These are phyloP conservation scores for Blastomyces emzantsi DNA, from an alignment of 2,329 filamentous ascomycete genomes.

Conservation along the genomic window DNA sequence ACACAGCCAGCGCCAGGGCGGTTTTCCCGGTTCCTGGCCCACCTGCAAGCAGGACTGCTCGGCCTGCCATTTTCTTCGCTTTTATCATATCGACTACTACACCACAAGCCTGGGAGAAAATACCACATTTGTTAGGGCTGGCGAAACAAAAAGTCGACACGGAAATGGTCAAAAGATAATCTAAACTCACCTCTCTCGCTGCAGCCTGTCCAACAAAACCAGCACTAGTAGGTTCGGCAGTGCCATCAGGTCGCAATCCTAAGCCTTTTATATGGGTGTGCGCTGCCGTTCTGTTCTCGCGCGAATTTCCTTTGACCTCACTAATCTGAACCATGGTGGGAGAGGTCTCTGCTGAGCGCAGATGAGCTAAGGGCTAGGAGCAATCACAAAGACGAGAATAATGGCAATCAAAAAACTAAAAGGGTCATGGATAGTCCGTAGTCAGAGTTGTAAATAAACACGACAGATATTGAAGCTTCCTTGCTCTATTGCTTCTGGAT, in stretches of 20 bases:
- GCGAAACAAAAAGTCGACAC: constrained; percentile 12
- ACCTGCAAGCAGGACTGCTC: constrained; percentile 85
- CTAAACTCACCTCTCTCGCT: constrained; percentile 66
- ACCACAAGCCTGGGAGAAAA: constrained; percentile 65
- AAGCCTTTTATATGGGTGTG: constrained; percentile 98
- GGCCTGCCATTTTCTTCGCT: constrained; percentile 94
- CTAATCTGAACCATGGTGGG: constrained; percentile 72
- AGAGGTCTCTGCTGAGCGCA: constrained; percentile 4
- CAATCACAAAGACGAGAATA: background rate
- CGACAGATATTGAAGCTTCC: too few relatives aligned
- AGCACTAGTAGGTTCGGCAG: constrained; percentile 65
- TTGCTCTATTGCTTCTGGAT: background rate
- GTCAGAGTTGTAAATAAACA: background rate
- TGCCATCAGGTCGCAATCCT: constrained; percentile 76
- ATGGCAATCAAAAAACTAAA: background rate
- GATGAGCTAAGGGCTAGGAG: background rate
- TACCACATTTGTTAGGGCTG: background rate
- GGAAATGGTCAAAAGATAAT: background rate
- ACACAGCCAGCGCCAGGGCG: constrained; percentile 86
- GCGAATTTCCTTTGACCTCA: constrained; percentile 88
- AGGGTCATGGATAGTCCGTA: background rate
- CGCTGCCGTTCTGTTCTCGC: constrained; percentile 91
- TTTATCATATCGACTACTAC: constrained; percentile 93
- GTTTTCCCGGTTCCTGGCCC: constrained; percentile 97
- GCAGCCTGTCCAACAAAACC: constrained; percentile 85